Conservation (phyloP, 305 asterid species). For the Fraxinus baroniana region DNA sequence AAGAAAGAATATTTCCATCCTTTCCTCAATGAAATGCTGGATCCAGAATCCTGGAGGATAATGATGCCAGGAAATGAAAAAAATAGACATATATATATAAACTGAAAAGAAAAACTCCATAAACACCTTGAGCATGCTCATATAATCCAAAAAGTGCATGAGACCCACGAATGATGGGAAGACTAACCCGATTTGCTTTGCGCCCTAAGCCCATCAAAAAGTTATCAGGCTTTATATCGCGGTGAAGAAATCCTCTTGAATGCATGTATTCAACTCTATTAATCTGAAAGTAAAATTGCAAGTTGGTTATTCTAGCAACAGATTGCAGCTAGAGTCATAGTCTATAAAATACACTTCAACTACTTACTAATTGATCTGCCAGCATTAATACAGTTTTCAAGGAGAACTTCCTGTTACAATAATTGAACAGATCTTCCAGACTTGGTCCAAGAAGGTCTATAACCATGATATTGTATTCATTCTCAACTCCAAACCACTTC, state of each 20-base stretch:
- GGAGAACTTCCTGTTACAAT: constrained; percentile 53
- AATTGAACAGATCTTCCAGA: constrained; percentile 58
- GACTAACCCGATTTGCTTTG: constrained; percentile 55
- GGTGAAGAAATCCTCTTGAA: constrained; percentile 63
- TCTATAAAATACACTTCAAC: neutral
- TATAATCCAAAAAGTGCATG: neutral
- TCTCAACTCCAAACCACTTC: constrained; percentile 62
- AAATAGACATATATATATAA: neutral
- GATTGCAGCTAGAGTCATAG: neutral
- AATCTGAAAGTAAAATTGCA: constrained; percentile 30
- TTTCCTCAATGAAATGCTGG: neutral
- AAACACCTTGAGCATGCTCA: neutral
- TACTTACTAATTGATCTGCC: constrained; percentile 56
- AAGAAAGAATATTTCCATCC: neutral
- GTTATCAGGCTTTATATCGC: constrained; percentile 62
- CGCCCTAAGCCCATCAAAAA: constrained; percentile 62
- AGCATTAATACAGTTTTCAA: constrained; percentile 59
- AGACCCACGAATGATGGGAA: neutral
- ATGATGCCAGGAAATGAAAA: neutral
- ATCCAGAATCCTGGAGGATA: neutral
- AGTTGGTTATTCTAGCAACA: neutral
- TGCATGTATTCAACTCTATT: constrained; percentile 68
- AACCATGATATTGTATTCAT: constrained; percentile 58
- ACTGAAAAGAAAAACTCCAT: neutral
- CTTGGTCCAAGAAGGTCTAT: constrained; percentile 67